Evolutionary conservation across 805 yeast genomes (phyloP), one percentile per base, ranked within the genome.

Genomic region (Saccharomycopsis microspora): DNA sequence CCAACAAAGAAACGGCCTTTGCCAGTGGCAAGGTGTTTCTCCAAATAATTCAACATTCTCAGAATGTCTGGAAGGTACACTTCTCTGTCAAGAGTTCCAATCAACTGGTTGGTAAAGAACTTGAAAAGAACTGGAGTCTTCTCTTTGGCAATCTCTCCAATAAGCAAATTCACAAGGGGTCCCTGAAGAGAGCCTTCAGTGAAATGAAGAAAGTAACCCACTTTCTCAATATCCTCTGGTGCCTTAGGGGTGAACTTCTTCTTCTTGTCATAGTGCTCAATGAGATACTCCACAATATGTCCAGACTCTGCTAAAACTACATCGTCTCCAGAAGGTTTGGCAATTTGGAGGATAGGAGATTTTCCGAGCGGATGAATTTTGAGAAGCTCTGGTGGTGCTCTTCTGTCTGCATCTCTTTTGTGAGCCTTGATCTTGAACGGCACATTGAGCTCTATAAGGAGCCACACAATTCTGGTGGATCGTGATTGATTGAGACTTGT

Each of bases 131-230:
- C 81, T 0, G 75, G 69, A 19, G 58, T 56, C 4, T 65, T 54
- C 3, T 61, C 54, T 49, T 66, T 71, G 4, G 71, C 73, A 30
- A 62, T 62, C 3, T 67, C 59, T 29, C 62, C 57, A 41, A 69
- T 44, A 30, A 62, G 57, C 45, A 66, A 57, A 50, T 64, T 66
- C 60, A 64, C 64, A 45, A 74, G 58, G 5, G 67, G 61, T 4
- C 76, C 75, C 58, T 75, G 79, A 11, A 82, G 58, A 28, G 84
- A 70, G 1, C 79, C 84, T 60, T 83, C 90, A 10, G 74, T 59
- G 55, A 72, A 77, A 56, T 76, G 76, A 41, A 76, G 60, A 53
- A 64, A 78, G 58, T 73, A 80, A 50, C 72, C 74, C 35, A 76
- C 70, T 39, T 62, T 50, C 27, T 70, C 70, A 42, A 62, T 60